Base-by-base conservation (phyloP, 805 yeast species). In the Candida corydali region DNA sequence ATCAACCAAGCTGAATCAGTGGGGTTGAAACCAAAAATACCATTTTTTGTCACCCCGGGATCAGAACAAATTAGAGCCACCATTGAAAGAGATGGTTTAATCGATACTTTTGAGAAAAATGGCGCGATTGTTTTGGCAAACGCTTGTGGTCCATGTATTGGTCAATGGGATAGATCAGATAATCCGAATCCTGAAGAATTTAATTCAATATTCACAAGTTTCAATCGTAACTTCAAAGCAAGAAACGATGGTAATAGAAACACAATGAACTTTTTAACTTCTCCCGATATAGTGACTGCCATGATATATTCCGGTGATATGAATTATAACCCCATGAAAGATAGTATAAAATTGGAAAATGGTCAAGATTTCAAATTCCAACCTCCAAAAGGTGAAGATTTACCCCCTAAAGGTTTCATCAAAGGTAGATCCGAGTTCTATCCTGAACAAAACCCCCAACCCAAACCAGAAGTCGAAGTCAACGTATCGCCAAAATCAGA, bases 141-240 rank as follows among this genome's bases (percentile, higher is more conserved):
- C 62, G 98, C 98, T 15, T 91, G 98, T 75, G 98, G 98, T 50
- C 98, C 98, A 55, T 91, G 98, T 73, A 91, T 91, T 59, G 98
- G 98, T 41, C 98, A 91, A 73, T 91, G 98, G 98, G 96, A 93
- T 62, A 84, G 98, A 72, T 73, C 76, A 47, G 95, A 86, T 57
- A 76, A 85, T 29, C 62, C 76, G 32, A 78, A 79, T 59, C 68
- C 73, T 19, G 69, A 71, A 36, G 87, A 81, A 46, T 72, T 73
- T 52, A 89, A 88, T 65, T 86, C 98, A 37, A 93, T 91, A 50
- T 89, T 91, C 65, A 88, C 98, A 5, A 89, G 97, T 9, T 91
- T 89, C 77, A 91, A 91, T 79, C 84, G 98, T 76, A 91, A 91
- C 68, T 91, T 91, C 76, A 82, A 93, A 63, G 86, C 97, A 25